phyloP scores from a whole-genome alignment of 1,139 yeast genomes.

The Saccharomyces pastorianus region DNA sequence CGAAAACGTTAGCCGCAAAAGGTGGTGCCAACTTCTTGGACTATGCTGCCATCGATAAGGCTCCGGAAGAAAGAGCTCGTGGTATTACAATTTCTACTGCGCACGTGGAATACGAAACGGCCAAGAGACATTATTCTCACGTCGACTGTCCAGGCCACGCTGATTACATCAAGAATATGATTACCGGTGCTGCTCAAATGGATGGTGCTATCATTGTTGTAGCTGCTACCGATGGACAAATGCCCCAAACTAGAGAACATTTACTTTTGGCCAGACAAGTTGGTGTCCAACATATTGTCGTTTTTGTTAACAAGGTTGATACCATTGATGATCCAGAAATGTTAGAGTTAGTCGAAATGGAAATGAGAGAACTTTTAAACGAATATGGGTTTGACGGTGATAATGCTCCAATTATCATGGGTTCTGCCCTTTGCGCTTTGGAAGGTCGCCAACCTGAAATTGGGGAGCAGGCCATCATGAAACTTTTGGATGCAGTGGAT shows the following conservation, averaged over 20 bases:
- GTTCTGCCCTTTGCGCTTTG: constrained; percentile 95
- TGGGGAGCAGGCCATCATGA: constrained; percentile 77
- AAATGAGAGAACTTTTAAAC: constrained; percentile 92
- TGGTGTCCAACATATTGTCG: constrained; percentile 96
- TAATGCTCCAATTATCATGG: constrained; percentile 95
- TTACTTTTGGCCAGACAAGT: constrained; percentile 97
- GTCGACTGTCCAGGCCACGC: constrained; percentile 99
- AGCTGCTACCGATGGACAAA: constrained; percentile 98
- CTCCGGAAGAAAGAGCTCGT: constrained; percentile 99
- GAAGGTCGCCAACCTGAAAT: constrained; percentile 85
- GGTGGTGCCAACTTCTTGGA: constrained; percentile 95
- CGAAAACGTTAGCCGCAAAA: constrained; percentile 78
- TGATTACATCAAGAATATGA: constrained; percentile 97
- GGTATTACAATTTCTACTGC: constrained; percentile 98
- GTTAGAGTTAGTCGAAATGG: constrained; percentile 99
- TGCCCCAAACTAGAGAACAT: constrained; percentile 99
- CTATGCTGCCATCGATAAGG: constrained; percentile 89
- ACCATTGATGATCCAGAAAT: constrained; percentile 97
- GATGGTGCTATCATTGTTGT: constrained; percentile 99
- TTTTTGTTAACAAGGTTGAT: constrained; percentile 95
- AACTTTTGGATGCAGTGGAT: constrained; percentile 87
- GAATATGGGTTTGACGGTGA: constrained; percentile 97
- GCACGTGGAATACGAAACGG: constrained; percentile 92
- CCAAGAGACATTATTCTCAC: constrained; percentile 88
- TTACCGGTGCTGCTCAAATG: constrained; percentile 99